Evolutionary conservation across 495 filamentous ascomycete genomes (phyloP).

Genomic region (Filosporella fistucella): DNA sequence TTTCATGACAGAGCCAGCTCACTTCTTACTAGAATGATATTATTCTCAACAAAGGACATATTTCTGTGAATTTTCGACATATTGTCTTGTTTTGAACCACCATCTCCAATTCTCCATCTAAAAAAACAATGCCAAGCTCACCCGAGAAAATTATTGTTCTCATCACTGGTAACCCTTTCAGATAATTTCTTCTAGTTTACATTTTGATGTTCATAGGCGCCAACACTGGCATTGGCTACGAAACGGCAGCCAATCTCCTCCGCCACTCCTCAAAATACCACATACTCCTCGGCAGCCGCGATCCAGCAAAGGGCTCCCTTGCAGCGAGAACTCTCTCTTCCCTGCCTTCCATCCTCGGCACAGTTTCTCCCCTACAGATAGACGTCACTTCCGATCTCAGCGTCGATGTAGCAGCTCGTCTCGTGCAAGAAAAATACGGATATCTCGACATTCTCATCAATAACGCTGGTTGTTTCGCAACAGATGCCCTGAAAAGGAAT

Average conservation of each 20-base stretch:
- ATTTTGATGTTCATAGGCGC: constrained; percentile 21
- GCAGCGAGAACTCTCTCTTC: constrained; percentile 27
- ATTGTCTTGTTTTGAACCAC: too few relatives aligned
- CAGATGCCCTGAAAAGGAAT: neutral
- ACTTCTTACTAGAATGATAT: too few relatives aligned
- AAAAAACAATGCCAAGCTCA: too few relatives aligned
- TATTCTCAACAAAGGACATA: too few relatives aligned
- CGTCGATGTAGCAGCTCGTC: constrained; percentile 32
- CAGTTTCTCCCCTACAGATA: constrained; percentile 20
- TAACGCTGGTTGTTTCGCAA: constrained; percentile 48
- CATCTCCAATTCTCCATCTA: too few relatives aligned
- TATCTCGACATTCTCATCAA: constrained; percentile 53
- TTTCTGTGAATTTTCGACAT: too few relatives aligned
- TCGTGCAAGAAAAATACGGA: constrained; percentile 27
- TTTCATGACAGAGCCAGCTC: too few relatives aligned
- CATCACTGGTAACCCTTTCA: constrained; percentile 9
- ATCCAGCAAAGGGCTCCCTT: constrained; percentile 23
- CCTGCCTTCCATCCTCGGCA: constrained; percentile 6
- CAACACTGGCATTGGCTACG: constrained; percentile 36
- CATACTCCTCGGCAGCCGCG: constrained; percentile 32
- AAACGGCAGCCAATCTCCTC: constrained; percentile 27
- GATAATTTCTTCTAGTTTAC: neutral
- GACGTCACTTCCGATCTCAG: constrained; percentile 39
- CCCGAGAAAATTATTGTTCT: constrained; percentile 7
- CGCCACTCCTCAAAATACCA: constrained; percentile 28